A percentile compares a stretch with the other conserved stretches of the same genome.
Evolutionary conservation across 768 basidiomycete genomes (phyloP).

Genomic region (Tricholoma furcatifolium): DNA sequence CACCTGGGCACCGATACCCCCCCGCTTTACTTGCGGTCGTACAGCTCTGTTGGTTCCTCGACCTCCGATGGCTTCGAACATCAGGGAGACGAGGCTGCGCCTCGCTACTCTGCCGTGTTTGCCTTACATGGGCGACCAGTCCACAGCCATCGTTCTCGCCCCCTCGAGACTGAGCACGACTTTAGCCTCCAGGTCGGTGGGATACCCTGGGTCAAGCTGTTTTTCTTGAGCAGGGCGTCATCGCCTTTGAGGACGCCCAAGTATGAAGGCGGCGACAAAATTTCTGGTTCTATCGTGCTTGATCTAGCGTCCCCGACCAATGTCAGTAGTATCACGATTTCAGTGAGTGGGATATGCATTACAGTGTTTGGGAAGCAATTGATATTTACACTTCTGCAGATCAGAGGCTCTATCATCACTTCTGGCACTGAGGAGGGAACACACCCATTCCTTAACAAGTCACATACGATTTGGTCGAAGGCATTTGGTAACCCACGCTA

Average conservation of each 20-base stretch:
- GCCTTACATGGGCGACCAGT: slow-evolving; percentile 12
- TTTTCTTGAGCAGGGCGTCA: slow-evolving; percentile 22
- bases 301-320: slow-evolving; percentile 26
- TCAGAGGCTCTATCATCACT: slow-evolving; percentile 30
- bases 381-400: slow-evolving; percentile 11
- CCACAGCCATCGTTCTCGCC: slow-evolving; percentile 5
- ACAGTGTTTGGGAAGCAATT: background rate
- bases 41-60: background rate
- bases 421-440: slow-evolving; percentile 26
- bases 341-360: slow-evolving; percentile 18
- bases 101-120: slow-evolving; percentile 14
- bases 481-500: slow-evolving; percentile 28
- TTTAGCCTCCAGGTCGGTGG: slow-evolving; percentile 1
- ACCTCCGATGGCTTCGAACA: background rate
- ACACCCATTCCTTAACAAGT: slow-evolving; percentile 28
- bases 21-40: slow-evolving; percentile 3
- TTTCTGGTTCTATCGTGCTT: slow-evolving; percentile 28
- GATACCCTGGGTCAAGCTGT: slow-evolving; percentile 25
- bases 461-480: slow-evolving; percentile 31
- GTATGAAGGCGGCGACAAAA: slow-evolving; percentile 22
- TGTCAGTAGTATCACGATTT: slow-evolving; percentile 26
- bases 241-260: slow-evolving; percentile 19
- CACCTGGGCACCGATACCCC: background rate
- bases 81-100: background rate
- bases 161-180: slow-evolving; percentile 9